Evolutionary conservation across 257 asterid species (phyloP), one percentile per base, ranked within the genome.

Genomic region (Nicotiana otophora): DNA sequence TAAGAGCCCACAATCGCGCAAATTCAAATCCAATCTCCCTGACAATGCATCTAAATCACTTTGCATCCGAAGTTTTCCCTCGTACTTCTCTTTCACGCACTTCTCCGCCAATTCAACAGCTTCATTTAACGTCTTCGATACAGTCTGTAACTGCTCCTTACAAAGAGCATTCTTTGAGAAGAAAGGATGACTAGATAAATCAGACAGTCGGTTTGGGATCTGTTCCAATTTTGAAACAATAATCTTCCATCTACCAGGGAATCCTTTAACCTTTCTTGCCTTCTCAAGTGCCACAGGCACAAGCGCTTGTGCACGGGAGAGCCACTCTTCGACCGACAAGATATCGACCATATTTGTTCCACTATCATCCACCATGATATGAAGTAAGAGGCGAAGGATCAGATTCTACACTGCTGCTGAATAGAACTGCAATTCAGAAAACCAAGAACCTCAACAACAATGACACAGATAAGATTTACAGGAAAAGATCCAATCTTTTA

Each of bases 51-150:
- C 97, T 5, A 96, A 91, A 89, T 94, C 97, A 75, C 99, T 96
- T 54, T 94, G 99, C 99, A 94, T 94, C 65, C 87, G 89, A 42
- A 96, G 98, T 86, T 96, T 96, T 61, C 99, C 99, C 30, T 90
- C 95, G 7, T 88, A 94, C 67, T 89, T 96, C 89, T 86, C 94
- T 20, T 81, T 78, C 76, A 84, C 81, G 70, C 98, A 94, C 62
- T 86, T 42, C 48, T 92, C 97, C 1, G 97, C 90, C 26, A 90
- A 83, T 39, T 90, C 91, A 67, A 89, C 91, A 16, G 87, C 89
- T 61, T 92, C 95, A 5, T 82, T 89, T 84, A 96, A 53, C 2
- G 98, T 90, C 86, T 85, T 90, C 7, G 86, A 90, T 15, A 94
- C 92, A 2, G 95, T 90, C 88, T 89, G 98, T 83, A 96, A 78